These are phyloP conservation scores for Nannizziopsis barbatae DNA, from an alignment of 2,329 filamentous ascomycete species.

Conservation along the genomic window DNA sequence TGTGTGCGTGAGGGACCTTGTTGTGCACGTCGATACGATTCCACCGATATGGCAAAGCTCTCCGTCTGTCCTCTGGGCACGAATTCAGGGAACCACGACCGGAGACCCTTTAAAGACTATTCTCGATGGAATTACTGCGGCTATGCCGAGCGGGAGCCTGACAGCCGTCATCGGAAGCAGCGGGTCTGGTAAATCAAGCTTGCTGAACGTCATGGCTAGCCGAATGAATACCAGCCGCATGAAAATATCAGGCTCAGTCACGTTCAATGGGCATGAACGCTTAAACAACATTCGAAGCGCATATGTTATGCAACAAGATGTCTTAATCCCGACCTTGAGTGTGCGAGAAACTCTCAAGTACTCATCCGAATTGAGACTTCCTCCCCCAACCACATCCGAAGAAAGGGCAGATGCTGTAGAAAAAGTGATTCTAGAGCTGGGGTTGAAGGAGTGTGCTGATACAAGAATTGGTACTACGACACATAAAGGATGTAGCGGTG, in stretches of 20 bases:
- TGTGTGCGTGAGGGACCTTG: slow-evolving; percentile 27
- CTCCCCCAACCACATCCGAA: slow-evolving; percentile 47
- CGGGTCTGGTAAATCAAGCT: slow-evolving; percentile 61
- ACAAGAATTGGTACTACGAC: slow-evolving; percentile 60
- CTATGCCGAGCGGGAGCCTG: slow-evolving; percentile 53
- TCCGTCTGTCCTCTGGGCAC: slow-evolving; percentile 24
- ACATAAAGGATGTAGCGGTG: slow-evolving; percentile 66
- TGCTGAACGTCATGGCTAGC: slow-evolving; percentile 61
- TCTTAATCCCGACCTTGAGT: slow-evolving; percentile 60
- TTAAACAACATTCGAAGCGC: slow-evolving; percentile 39
- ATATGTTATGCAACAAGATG: slow-evolving; percentile 61
- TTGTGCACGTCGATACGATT: slow-evolving; percentile 26
- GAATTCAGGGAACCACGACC: slow-evolving; percentile 22
- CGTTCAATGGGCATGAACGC: slow-evolving; percentile 50
- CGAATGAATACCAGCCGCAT: slow-evolving; percentile 50
- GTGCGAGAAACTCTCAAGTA: slow-evolving; percentile 65
- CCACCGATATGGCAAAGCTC: slow-evolving; percentile 26
- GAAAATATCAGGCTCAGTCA: slow-evolving; percentile 42
- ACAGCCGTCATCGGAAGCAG: slow-evolving; percentile 67
- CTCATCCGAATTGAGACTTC: slow-evolving; percentile 59
- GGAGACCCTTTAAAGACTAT: slow-evolving; percentile 37
- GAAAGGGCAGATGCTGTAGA: slow-evolving; percentile 57
- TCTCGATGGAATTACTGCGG: slow-evolving; percentile 52
- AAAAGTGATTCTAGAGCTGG: slow-evolving; percentile 63
- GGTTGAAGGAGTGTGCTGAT: slow-evolving; percentile 64